These are phyloP conservation scores for Kalmusia sp. DNA, from an alignment of 2,329 filamentous ascomycete species.

Conservation along the genomic window DNA sequence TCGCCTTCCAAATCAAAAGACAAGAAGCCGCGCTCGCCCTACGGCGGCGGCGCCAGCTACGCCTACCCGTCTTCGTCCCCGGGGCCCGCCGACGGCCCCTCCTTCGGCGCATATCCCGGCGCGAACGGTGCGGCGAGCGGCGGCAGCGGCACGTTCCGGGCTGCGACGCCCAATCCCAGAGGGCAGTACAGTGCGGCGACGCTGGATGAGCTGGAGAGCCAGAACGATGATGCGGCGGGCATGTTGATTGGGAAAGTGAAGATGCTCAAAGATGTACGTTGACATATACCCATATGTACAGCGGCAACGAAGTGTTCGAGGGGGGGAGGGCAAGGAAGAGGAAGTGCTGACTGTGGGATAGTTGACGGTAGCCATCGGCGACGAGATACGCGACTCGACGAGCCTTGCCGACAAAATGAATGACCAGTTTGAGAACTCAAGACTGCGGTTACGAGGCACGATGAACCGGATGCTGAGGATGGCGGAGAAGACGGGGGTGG, in stretches of 20 bases:
- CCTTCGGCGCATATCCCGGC: conserved; percentile 46
- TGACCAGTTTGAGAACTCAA: conserved; percentile 86
- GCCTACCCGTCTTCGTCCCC: conserved; percentile 26
- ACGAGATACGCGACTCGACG: conserved; percentile 91
- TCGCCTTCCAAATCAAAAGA: conserved; percentile 47
- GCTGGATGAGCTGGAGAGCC: conserved; percentile 90
- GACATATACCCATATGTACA: conserved; percentile 1
- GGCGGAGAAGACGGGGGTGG: conserved; percentile 92
- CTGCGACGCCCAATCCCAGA: conserved; percentile 61
- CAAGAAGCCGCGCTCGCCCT: conserved; percentile 29
- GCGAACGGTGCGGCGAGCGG: conserved; percentile 8
- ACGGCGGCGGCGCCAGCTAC: conserved; percentile 23
- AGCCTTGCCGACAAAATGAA: conserved; percentile 95
- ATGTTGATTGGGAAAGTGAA: conserved; percentile 91
- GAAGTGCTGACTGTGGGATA: conserved; percentile 45
- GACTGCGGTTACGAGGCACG: conserved; percentile 81
- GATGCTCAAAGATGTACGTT: conserved; percentile 85
- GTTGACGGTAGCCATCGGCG: conserved; percentile 92
- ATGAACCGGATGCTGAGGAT: conserved; percentile 98
- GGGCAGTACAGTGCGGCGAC: conserved; percentile 94
- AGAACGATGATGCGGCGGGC: conserved; percentile 89
- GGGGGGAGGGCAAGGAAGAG: too few species aligned
- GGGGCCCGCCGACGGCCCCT: conserved; percentile 20
- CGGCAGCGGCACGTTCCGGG: conserved; percentile 32
- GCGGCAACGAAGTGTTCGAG: not conserved